A percentile compares a stretch with the other conserved stretches of the same genome.
phyloP scores from a whole-genome alignment of 352 stramenopile species.

The Globisporangium cederbergense region DNA sequence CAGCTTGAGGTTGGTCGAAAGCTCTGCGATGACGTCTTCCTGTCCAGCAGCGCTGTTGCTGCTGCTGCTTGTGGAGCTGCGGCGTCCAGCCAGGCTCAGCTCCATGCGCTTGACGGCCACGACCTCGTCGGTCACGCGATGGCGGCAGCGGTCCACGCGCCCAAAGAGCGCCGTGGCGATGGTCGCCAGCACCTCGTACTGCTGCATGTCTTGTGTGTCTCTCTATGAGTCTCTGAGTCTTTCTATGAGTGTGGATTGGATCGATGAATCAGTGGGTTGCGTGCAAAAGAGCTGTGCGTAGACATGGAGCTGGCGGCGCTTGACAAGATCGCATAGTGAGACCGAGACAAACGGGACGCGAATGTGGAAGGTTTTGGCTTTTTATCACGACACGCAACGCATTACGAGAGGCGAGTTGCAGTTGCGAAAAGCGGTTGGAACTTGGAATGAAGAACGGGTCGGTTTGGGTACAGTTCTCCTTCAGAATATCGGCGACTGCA shows the following conservation, averaged over 20 bases:
- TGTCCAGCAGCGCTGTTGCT: slow-evolving; percentile 32
- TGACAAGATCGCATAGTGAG: no score
- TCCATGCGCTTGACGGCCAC: slow-evolving; percentile 84
- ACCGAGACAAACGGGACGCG: no score
- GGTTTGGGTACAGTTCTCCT: not conserved
- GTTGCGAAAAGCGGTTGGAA: no score
- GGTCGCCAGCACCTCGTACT: slow-evolving; percentile 60
- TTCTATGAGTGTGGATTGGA: no score
- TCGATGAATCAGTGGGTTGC: no score
- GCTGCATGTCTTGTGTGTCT: slow-evolving; percentile 6
- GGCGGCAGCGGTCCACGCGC: slow-evolving; percentile 57
- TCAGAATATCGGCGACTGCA: not conserved
- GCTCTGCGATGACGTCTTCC: slow-evolving; percentile 68
- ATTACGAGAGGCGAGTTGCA: no score
- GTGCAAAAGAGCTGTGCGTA: no score
- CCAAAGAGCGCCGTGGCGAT: slow-evolving; percentile 74
- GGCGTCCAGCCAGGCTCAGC: slow-evolving; percentile 40
- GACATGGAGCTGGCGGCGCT: no score
- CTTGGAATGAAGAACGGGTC: no score
- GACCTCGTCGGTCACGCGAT: slow-evolving; percentile 42
- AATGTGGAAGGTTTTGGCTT: no score
- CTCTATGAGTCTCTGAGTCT: no score
- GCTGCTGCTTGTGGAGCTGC: slow-evolving; percentile 25
- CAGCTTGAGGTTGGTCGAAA: slow-evolving; percentile 65
- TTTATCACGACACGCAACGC: no score